These are phyloP conservation scores for Spiraea crenata DNA, from an alignment of 331 rosid species.

Conservation along the genomic window DNA sequence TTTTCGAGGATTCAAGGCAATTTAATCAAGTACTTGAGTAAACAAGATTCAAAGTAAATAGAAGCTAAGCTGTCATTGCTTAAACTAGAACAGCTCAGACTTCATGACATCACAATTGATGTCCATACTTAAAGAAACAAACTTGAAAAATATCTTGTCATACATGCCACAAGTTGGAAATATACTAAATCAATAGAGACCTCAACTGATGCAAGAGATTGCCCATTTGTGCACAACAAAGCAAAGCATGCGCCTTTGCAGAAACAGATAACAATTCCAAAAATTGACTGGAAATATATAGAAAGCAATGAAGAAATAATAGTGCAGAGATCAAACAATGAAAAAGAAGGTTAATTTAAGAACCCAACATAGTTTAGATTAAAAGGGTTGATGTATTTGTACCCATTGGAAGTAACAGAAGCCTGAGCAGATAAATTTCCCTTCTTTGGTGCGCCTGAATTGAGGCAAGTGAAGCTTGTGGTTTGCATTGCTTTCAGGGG, in stretches of 20 bases:
- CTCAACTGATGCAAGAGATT: neutral
- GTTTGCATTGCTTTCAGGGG: slow-evolving; percentile 12
- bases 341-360: neutral
- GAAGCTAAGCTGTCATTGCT: neutral
- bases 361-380: neutral
- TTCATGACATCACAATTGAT: neutral
- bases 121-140: neutral
- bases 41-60: neutral
- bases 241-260: neutral
- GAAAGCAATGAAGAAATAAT: neutral
- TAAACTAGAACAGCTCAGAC: neutral
- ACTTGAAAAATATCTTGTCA: neutral
- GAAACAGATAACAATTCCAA: neutral
- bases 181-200: neutral
- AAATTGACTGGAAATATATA: neutral
- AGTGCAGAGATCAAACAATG: neutral
- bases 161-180: neutral
- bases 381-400: slow-evolving; percentile 20
- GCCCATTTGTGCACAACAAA: neutral
- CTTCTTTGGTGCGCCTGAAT: slow-evolving; percentile 11
- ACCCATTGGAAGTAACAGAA: slow-evolving; percentile 35
- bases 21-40: neutral
- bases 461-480: neutral
- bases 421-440: slow-evolving; percentile 25
- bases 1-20: neutral